Conservation (phyloP, 2,329 filamentous ascomycete species). For the Arthrobotrys iridis region DNA sequence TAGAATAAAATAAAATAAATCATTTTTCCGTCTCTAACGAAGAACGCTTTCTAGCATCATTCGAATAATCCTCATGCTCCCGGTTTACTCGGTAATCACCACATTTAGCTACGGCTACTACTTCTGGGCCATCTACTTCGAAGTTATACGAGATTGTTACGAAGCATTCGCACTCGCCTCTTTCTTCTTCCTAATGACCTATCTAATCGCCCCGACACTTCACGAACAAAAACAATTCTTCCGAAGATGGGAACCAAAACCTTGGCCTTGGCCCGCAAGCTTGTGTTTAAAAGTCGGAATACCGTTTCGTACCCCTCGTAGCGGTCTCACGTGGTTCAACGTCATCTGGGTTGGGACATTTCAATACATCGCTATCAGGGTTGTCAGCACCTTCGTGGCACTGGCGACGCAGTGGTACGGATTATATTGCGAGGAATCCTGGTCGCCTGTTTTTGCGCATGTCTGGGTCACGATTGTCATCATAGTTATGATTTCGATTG, state of each 20-base stretch:
- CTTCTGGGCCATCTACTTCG: conserved; percentile 80
- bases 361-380: conserved; percentile 84
- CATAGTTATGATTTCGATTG: conserved; percentile 76
- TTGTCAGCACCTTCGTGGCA: conserved; percentile 80
- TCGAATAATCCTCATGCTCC: conserved; percentile 87
- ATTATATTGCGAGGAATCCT: conserved; percentile 80
- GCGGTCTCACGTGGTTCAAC: conserved; percentile 90
- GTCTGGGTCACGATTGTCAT: conserved; percentile 83
- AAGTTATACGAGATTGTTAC: conserved; percentile 83
- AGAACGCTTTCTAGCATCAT: conserved; percentile 71
- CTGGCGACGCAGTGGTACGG: conserved; percentile 76
- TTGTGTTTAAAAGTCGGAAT: conserved; percentile 71
- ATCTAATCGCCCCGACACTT: conserved; percentile 79
- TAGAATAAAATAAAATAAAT: background rate
- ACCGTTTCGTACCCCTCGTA: conserved; percentile 72
- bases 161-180: conserved; percentile 88
- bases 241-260: conserved; percentile 72
- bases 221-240: conserved; percentile 87
- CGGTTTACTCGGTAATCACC: conserved; percentile 78
- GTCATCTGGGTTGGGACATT: conserved; percentile 83
- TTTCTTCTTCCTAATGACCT: conserved; percentile 84
- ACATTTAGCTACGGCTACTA: conserved; percentile 80
- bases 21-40: conserved; percentile 1
- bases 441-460: conserved; percentile 81
- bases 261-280: conserved; percentile 78